Conservation (phyloP, 345 rosid genomes). For the Erodium maritimum region DNA sequence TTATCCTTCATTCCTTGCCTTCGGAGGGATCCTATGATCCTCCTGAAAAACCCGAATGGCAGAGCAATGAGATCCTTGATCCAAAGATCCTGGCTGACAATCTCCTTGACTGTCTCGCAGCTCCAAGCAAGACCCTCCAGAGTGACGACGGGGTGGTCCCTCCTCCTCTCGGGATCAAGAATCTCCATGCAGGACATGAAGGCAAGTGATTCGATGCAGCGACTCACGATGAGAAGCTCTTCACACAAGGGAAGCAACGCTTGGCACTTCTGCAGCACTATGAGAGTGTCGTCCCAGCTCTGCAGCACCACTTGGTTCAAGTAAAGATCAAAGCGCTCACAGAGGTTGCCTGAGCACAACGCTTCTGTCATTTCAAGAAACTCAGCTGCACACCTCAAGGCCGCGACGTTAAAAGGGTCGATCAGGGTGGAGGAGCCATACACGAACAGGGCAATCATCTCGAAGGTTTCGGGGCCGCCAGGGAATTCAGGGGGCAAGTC, state of each 20-base stretch:
- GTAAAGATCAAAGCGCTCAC: slow-evolving; percentile 58
- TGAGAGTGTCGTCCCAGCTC: slow-evolving; percentile 64
- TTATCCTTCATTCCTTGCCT: slow-evolving; percentile 86
- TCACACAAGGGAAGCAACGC: slow-evolving; percentile 44
- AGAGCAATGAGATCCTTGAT: slow-evolving; percentile 62
- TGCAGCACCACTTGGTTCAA: slow-evolving; percentile 72
- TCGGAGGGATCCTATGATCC: slow-evolving; percentile 58
- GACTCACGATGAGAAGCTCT: slow-evolving; percentile 59
- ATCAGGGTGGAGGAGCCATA: slow-evolving; percentile 58
- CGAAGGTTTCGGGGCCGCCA: slow-evolving; percentile 70
- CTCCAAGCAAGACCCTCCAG: slow-evolving; percentile 53
- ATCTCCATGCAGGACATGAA: slow-evolving; percentile 89
- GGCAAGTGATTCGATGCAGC: slow-evolving; percentile 69
- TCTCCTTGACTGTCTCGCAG: slow-evolving; percentile 28
- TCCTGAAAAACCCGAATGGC: slow-evolving; percentile 56
- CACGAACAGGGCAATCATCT: slow-evolving; percentile 47
- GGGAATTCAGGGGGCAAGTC: slow-evolving; percentile 55
- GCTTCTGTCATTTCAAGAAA: slow-evolving; percentile 70
- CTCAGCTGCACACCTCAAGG: slow-evolving; percentile 63
- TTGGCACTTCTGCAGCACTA: slow-evolving; percentile 55
- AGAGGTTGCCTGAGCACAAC: slow-evolving; percentile 42
- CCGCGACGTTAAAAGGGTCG: slow-evolving; percentile 61
- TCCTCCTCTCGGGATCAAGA: slow-evolving; percentile 69
- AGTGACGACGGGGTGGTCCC: slow-evolving; percentile 41
- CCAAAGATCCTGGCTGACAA: slow-evolving; percentile 47